These are phyloP conservation scores for Penicillium mononematosum DNA, from an alignment of 495 filamentous ascomycete species.

Conservation along the genomic window DNA sequence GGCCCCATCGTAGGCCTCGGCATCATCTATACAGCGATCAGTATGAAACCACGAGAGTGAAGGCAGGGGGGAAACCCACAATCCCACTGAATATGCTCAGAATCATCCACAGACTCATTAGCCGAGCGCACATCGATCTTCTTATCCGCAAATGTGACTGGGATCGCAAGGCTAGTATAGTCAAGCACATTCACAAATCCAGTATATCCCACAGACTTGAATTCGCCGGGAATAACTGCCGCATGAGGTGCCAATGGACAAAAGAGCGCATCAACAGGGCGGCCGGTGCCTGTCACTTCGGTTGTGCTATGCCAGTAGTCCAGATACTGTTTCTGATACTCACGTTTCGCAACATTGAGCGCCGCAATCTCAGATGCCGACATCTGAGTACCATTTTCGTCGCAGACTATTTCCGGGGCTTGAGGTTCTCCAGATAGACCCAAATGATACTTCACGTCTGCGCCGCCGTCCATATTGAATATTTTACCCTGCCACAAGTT, in stretches of 20 bases:
- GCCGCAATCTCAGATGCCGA: constrained; percentile 50
- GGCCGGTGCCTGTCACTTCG: constrained; percentile 52
- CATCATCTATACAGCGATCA: constrained; percentile 43
- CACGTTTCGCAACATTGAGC: constrained; percentile 56
- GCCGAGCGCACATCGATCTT: constrained; percentile 44
- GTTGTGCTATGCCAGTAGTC: constrained; percentile 68
- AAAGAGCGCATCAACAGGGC: constrained; percentile 57
- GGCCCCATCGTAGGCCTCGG: constrained; percentile 53
- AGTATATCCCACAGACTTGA: constrained; percentile 52
- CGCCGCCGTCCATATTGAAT: constrained; percentile 50
- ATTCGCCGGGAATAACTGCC: constrained; percentile 50
- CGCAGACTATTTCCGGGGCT: constrained; percentile 38
- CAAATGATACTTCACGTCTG: constrained; percentile 48
- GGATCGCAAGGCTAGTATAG: constrained; percentile 57
- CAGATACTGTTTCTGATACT: constrained; percentile 62
- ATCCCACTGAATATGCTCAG: constrained; percentile 41
- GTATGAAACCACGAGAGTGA: background rate
- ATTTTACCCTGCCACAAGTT: constrained; percentile 17
- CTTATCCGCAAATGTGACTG: constrained; percentile 57
- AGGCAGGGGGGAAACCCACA: constrained; percentile 47
- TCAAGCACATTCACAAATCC: constrained; percentile 56
- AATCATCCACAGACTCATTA: constrained; percentile 39
- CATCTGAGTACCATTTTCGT: constrained; percentile 25
- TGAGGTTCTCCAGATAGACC: constrained; percentile 55
- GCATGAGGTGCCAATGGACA: constrained; percentile 45